Evolutionary conservation across 495 filamentous ascomycete genomes (phyloP), one percentile per base, ranked within the genome.

Genomic region (Darksidea phi): DNA sequence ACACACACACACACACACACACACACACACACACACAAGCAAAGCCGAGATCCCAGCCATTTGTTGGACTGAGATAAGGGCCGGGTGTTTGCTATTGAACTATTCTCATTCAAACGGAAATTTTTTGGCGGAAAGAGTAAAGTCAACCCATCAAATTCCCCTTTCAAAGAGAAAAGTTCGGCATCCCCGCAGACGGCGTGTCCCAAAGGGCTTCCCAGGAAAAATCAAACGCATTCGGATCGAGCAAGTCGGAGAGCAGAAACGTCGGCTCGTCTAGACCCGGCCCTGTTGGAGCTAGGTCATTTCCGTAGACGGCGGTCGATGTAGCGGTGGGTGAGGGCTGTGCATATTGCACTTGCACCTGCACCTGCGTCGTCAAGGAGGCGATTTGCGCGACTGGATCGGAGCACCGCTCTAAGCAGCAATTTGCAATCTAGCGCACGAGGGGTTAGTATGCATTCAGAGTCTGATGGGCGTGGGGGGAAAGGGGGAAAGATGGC

Each of bases 371-470:
- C 4, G 37, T 28, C 47, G 25, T 66, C 48, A 45, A 67, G 61
- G 26, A 69, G 37, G 61, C 15, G 68, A 74, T 67, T 62, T 70
- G 72, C 0, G 65, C 59, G 1, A 74, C 64, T 4, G 70, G 51
- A 32, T 68, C 70, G 6, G 56, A 76, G 64, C 78, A 80, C 63
- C 81, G 76, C 38, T 81, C 80, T 17, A 82, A 70, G 49, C 80
- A 82, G 73, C 80, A 78, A 49, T 79, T 75, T 8, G 78, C 80
- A 1, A 81, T 72, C 28, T 32, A 10, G 28, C 3, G 28, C 10
- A 32, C 4, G 28, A n/a, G 3, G 28, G 28, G 28, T 32, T 32
- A 32, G 28, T 32, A 32, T 10, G 28, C n/a, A n/a, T n/a, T n/a
- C n/a, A n/a, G n/a, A n/a, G n/a, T n/a, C n/a, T n/a, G n/a, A n/a